These are phyloP conservation scores for Phalaenopsis hybrid DNA, from an alignment of 116 monocot species.

Conservation along the genomic window DNA sequence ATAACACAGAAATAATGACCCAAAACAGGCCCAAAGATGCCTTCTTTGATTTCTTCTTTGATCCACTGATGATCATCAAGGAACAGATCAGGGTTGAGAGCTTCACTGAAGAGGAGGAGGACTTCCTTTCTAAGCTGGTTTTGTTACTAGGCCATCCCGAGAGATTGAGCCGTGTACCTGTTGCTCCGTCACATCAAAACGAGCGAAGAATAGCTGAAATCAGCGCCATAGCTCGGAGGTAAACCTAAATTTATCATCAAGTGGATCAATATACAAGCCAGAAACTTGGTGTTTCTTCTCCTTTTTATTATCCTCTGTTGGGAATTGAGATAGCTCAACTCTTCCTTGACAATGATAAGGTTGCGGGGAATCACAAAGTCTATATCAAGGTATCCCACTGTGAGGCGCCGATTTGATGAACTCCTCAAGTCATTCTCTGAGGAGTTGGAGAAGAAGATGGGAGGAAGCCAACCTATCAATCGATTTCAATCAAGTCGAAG, in stretches of 20 bases:
- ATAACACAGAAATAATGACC: constrained; percentile 60
- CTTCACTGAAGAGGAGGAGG: constrained; percentile 61
- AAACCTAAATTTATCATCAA: background rate
- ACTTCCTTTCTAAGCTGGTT: constrained; percentile 65
- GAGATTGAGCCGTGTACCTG: constrained; percentile 28
- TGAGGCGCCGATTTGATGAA: constrained; percentile 55
- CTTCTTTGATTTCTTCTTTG: constrained; percentile 88
- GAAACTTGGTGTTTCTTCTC: too few relatives aligned
- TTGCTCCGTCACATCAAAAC: constrained; percentile 10
- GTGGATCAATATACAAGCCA: background rate
- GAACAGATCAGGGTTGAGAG: constrained; percentile 75
- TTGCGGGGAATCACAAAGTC: constrained; percentile 95
- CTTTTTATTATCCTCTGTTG: background rate
- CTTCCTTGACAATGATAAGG: constrained; percentile 33
- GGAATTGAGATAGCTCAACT: background rate
- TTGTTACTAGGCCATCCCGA: constrained; percentile 52
- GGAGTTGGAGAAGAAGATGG: constrained; percentile 59
- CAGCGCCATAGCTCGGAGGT: constrained; percentile 86
- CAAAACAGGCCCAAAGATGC: constrained; percentile 66
- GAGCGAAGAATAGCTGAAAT: constrained; percentile 67
- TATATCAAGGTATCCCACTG: constrained; percentile 83
- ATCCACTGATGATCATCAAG: constrained; percentile 87
- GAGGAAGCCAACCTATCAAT: constrained; percentile 19
- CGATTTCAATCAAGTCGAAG: constrained; percentile 19
- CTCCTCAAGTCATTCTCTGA: constrained; percentile 59